Percentiles rank a stretch among this genome's conserved stretches.
Conservation (phyloP, 75 land plant genomes). For the Selaginella tamariscina region DNA sequence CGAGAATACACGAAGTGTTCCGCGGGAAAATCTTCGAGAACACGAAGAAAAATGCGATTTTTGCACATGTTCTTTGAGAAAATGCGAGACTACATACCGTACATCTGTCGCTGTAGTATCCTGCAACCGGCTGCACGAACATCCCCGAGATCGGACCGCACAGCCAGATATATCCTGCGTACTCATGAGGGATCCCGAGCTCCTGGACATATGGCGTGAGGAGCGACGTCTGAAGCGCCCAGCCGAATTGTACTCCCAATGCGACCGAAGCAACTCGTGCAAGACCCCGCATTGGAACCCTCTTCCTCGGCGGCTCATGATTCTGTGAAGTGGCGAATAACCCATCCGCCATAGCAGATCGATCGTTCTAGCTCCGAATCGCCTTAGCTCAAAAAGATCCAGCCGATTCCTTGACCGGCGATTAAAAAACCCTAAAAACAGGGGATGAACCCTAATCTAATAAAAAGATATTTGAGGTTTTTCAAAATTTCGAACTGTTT, state of each 20-base stretch:
- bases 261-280: constrained; percentile 63
- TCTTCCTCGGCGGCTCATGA: constrained; percentile 14
- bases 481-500: background rate
- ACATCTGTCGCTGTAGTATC: constrained; percentile 68
- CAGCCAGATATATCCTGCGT: constrained; percentile 88
- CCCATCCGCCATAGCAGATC: background rate
- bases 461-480: no score
- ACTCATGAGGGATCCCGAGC: constrained; percentile 88
- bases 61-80: no score
- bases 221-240: constrained; percentile 95
- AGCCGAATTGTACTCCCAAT: constrained; percentile 89
- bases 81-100: no score
- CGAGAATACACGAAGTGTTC: no score
- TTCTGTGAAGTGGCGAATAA: no score
- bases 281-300: constrained; percentile 30
- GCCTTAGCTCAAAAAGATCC: background rate
- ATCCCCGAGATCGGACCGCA: constrained; percentile 92
- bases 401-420: background rate
- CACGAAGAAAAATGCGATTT: no score
- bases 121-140: constrained; percentile 79
- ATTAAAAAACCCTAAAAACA: background rate
- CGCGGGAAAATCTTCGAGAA: no score
- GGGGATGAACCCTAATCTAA: background rate
- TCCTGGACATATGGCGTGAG: constrained; percentile 94
- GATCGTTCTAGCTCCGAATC: background rate